A percentile compares a stretch with the other conserved stretches of the same genome.
phyloP scores from a whole-genome alignment of 2,329 filamentous ascomycete species.

The Colletotrichum destructivum region DNA sequence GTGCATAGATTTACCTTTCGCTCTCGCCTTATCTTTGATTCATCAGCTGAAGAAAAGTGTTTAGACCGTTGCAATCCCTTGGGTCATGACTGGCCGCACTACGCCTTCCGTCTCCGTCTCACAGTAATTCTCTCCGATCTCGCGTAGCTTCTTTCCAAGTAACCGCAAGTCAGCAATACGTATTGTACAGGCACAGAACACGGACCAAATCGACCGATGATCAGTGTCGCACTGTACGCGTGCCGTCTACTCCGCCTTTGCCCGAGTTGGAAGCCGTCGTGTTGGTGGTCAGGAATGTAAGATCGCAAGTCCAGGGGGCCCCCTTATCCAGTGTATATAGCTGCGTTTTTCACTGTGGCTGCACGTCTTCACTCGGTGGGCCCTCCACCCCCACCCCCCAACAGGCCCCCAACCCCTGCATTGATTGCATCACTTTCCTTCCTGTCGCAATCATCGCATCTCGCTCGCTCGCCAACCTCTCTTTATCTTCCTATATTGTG shows the following conservation, averaged over 20 bases:
- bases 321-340: conserved; percentile 22
- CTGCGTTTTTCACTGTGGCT: conserved; percentile 33
- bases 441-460: conserved; percentile 28
- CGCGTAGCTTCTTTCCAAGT: background rate
- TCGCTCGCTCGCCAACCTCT: conserved; percentile 3
- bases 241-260: background rate
- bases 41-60: conserved; percentile 34
- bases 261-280: background rate
- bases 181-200: conserved; percentile 1
- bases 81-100: background rate
- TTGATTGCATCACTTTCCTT: conserved; percentile 44
- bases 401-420: conserved; percentile 39
- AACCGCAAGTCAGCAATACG: background rate
- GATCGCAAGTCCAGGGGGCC: conserved; percentile 22
- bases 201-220: background rate
- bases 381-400: background rate
- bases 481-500: conserved; percentile 3
- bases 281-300: conserved; percentile 5
- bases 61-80: conserved; percentile 8
- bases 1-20: background rate
- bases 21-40: conserved; percentile 31
- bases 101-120: background rate
- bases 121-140: background rate
- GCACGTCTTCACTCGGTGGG: conserved; percentile 1
- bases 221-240: conserved; percentile 20